Evolutionary conservation across 176 grass and related monocot genomes (phyloP), one percentile per base, ranked within the genome.

Genomic region (Poa pratensis): DNA sequence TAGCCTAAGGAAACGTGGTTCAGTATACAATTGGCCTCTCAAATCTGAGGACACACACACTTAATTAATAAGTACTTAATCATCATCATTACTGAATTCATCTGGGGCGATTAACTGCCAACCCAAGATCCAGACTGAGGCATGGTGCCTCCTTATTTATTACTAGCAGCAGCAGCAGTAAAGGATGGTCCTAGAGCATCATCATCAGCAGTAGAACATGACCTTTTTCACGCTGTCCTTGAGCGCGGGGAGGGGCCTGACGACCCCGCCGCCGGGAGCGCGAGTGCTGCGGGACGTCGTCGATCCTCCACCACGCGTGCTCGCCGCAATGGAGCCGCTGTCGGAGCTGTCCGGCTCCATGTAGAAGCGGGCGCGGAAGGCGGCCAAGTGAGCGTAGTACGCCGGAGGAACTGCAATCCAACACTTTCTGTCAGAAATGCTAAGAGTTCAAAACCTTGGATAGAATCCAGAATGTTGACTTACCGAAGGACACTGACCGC

Each of bases 221-320:
- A 94, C 95, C 24, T 19, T 92, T 81, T 97, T 97, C 9, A 97
- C 92, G 28, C 90, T 97, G 61, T 97, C 95, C 78, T 94, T 94
- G 18, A 97, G 86, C 2, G 87, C 86, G 0, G 95, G 95, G 70
- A 97, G 95, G n/a, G 95, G 92, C 58, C 72, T 89, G 26, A 97
- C 95, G n/a, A 85, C 69, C 59, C 45, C 88, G 27, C 39, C 60
- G 13, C 76, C 39, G 7, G 86, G 32, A 1, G 85, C 63, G 1
- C 95, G 90, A 15, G 84, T 82, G 6, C 84, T 69, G 34, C 75
- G 82, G 16, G 75, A 82, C 7, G 78, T 83, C 7, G 84, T 76
- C 42, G 81, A 66, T 58, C 65, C 30, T 19, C 80, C 51, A 35
- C 15, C 46, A 0, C 77, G 92, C 1, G 65, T 77, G 32, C 83